Evolutionary conservation across 805 yeast species (phyloP).

Genomic region (Candida ipomoeae): DNA sequence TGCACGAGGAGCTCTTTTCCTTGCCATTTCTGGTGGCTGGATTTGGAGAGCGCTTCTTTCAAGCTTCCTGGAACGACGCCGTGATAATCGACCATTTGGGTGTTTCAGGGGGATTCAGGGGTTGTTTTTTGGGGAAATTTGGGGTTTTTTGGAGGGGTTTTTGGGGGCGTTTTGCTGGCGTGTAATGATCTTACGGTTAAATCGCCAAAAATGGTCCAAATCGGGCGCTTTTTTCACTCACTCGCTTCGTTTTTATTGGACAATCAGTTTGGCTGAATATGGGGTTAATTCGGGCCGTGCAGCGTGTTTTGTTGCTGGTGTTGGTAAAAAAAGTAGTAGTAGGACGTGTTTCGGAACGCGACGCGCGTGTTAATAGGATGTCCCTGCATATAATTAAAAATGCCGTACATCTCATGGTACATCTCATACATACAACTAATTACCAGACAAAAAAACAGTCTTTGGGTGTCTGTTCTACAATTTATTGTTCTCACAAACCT

Average conservation of each 20-base stretch:
- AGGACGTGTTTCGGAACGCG: constrained; percentile 3
- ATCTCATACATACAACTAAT: no score
- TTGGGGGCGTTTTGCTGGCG: background rate
- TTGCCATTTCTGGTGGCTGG: constrained; percentile 19
- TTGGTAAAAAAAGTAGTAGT: background rate
- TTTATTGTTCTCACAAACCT: constrained; percentile 12
- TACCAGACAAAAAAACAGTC: no score
- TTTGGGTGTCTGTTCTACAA: background rate
- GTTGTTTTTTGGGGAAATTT: no score
- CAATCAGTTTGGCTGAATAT: background rate
- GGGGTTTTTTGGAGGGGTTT: background rate
- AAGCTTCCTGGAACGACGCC: constrained; percentile 25
- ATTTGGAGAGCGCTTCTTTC: constrained; percentile 22
- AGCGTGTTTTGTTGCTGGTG: background rate
- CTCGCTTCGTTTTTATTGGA: background rate
- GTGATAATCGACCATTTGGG: constrained; percentile 15
- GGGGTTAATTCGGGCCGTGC: background rate
- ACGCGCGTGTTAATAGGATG: background rate
- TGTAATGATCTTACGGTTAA: background rate
- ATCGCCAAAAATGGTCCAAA: background rate
- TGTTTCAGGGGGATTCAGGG: no score
- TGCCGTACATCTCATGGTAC: no score
- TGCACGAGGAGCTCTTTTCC: constrained; percentile 32
- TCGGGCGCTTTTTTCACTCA: background rate
- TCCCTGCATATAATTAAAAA: background rate